phyloP scores from a whole-genome alignment of 805 yeast genomes.

The Yarrowia sp. region DNA sequence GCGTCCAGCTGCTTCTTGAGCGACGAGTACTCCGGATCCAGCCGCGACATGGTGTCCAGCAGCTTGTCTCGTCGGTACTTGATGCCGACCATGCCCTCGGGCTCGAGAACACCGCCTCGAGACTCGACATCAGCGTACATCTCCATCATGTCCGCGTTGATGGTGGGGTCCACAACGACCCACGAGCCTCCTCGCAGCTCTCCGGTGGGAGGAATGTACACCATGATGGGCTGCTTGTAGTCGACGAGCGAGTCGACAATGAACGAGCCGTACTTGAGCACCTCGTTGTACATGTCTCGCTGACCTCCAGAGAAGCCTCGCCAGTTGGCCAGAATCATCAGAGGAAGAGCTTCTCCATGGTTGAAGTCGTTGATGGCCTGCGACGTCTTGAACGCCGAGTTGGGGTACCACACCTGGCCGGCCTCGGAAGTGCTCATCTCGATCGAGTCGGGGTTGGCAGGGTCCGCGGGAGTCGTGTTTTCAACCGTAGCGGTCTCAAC shows the following conservation, averaged over 20 bases:
- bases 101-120: conserved; percentile 97
- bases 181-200: conserved; percentile 99
- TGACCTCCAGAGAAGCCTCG: conserved; percentile 99
- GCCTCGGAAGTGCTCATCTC: conserved; percentile 89
- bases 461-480: conserved; percentile 93
- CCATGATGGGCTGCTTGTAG: conserved; percentile 94
- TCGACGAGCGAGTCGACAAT: conserved; percentile 96
- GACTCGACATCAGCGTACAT: conserved; percentile 97
- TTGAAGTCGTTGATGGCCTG: conserved; percentile 98
- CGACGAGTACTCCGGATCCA: conserved; percentile 70
- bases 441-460: conserved; percentile 94
- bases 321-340: conserved; percentile 98
- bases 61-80: conserved; percentile 94
- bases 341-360: conserved; percentile 95
- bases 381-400: conserved; percentile 98
- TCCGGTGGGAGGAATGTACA: conserved; percentile 97
- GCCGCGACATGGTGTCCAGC: conserved; percentile 83
- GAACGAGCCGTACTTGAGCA: conserved; percentile 92
- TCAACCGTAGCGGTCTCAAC: conserved; percentile 92
- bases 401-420: conserved; percentile 99
- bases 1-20: conserved; percentile 54
- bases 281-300: conserved; percentile 98
- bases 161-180: conserved; percentile 99
- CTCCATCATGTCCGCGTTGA: conserved; percentile 96
- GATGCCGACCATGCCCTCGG: conserved; percentile 99